Base-by-base conservation (phyloP, 768 basidiomycete species). In the Candolleomyces efflorescens region DNA sequence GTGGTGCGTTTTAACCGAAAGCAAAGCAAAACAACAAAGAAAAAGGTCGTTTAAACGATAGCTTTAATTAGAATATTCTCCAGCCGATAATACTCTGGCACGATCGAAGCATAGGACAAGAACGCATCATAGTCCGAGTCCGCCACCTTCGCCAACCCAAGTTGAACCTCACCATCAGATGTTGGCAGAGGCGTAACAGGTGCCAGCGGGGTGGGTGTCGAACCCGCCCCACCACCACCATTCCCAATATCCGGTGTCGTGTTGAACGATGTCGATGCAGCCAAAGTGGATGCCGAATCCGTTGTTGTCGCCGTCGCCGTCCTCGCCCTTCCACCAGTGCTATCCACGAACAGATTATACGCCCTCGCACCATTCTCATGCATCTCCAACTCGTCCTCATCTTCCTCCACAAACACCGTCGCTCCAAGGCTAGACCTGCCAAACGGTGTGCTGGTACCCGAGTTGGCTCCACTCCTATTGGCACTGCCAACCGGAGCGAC, bases 111-210 rank as follows among this genome's bases (percentile, higher is more conserved):
- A 67, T 94, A 94, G 0, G 87, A 82, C 83, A 90, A 82, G 71
- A 92, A 92, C 55, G 90, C 86, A 69, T 94, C 92, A 54, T 84
- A 73, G 67, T 94, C 92, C 13, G 91, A 83, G 59, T 92, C 90
- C 0, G 92, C 90, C 5, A 93, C 86, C 70, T 91, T 92, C 32
- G 83, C 86, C 48, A 92, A 70, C 15, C 92, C 92, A 36, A 87
- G 75, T 71, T 89, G 88, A 32, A 82, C 77, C 71, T 92, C 91
- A 15, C 78, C 75, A 60, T 92, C 90, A 2, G 79, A 75, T 1
- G 90, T 92, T 15, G 84, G 81, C 54, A 93, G 74, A 24, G 90
- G 84, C 12, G 82, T 80, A 9, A 91, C 85, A 5, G 87, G 76
- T 18, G 82, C 79, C 0, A 82, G 80, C 27, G 84, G 79, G 24